Base-by-base conservation (phyloP, 768 basidiomycete species). In the Boletus coccyginus region DNA sequence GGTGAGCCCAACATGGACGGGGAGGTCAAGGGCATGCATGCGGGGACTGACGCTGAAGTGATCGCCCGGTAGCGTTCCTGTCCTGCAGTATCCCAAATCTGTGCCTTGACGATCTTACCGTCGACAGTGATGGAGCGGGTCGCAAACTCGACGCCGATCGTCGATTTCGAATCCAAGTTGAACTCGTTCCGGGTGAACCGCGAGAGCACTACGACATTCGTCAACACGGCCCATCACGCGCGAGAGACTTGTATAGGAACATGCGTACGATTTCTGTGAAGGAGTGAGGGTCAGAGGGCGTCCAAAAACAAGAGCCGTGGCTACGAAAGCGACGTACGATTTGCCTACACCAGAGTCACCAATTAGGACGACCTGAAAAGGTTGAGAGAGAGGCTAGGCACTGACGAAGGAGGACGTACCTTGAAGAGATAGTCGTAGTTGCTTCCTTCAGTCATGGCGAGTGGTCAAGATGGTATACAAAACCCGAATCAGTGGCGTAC, bases 351-450 rank as follows among this genome's bases (percentile, higher is more conserved):
- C 96, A 60, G 94, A 97, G 76, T 99, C 96, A 71, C 96, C 96
- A 78, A 98, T 98, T 62, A 99, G 85, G 66, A 99, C 96, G 66
- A 98, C 92, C 96, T 98, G 58, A 39, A 50, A 38, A n/a, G 27
- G 44, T 2, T 16, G 12, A n/a, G 43, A 50, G 13, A 50, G 40
- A 3, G 24, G 16, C 11, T 8, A 12, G 10, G 11, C 12, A 3
- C 1, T 3, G 8, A 42, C 16, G 5, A 3, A 17, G 9, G 17
- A 19, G 9, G 13, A 49, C 53, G 14, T 50, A 95, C 96, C 85
- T 99, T 98, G 88, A 98, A 98, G 64, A 99, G 87, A 80, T 90
- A 98, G 73, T 98, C 96, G 78, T 97, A 98, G 82, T 94, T 94
- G 79, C 87, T 91, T 65, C 86, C 88, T 81, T 96, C 94, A 55